Percentiles rank a stretch among this genome's conserved stretches.
phyloP scores from a whole-genome alignment of 2,329 filamentous ascomycete species.

The Calonectria honghensis region DNA sequence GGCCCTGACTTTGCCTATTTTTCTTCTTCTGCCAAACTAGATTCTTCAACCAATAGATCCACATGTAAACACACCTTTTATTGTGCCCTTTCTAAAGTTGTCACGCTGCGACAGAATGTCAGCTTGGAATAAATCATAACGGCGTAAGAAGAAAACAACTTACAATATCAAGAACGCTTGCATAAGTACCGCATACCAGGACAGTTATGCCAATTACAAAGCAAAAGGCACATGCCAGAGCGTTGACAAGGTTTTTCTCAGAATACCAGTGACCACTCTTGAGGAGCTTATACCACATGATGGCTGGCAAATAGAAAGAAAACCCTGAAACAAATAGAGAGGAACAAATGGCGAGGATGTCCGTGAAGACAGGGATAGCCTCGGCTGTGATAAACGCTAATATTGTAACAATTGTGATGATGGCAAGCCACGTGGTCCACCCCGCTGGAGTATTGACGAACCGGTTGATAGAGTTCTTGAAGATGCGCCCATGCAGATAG shows the following conservation, averaged over 20 bases:
- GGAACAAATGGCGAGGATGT: background rate
- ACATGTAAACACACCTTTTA: background rate
- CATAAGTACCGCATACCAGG: background rate
- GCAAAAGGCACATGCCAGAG: background rate
- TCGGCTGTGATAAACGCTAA: background rate
- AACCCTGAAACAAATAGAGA: background rate
- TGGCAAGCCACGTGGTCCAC: slow-evolving; percentile 4
- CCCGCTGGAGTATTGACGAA: background rate
- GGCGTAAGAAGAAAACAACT: background rate
- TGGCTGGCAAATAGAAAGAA: background rate
- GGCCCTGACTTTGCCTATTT: background rate
- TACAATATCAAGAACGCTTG: background rate
- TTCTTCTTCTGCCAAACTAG: background rate
- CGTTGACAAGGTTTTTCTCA: background rate
- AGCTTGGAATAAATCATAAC: background rate
- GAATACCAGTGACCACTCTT: background rate
- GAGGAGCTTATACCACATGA: slow-evolving; percentile 1
- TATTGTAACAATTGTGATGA: background rate
- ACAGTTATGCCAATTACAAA: background rate
- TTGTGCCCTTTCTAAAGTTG: background rate
- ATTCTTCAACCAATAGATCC: background rate
- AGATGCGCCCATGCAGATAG: background rate
- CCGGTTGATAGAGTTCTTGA: background rate
- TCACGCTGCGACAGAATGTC: background rate
- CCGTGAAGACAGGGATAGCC: background rate